These are phyloP conservation scores for Podospora fimiseda DNA, from an alignment of 495 filamentous ascomycete species.

Conservation along the genomic window DNA sequence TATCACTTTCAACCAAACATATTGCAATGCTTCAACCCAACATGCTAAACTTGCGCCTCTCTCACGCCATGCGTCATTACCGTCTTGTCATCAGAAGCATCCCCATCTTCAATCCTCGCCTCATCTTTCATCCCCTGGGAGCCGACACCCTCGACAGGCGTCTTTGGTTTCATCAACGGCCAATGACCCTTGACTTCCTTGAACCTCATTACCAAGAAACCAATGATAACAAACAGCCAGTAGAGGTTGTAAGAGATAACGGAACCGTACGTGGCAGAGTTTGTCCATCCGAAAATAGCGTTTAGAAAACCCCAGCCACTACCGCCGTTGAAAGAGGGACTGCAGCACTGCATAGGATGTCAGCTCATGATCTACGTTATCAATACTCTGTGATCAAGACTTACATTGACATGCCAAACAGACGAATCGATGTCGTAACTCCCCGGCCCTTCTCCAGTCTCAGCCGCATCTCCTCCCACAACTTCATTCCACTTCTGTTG, in stretches of 20 bases:
- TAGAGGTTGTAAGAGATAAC: constrained; percentile 88
- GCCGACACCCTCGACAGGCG: background rate
- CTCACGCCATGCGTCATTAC: background rate
- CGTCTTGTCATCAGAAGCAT: background rate
- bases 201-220: constrained; percentile 57
- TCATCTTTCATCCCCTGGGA: background rate
- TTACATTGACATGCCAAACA: constrained; percentile 87
- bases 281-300: constrained; percentile 75
- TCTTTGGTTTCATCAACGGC: constrained; percentile 44
- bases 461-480: constrained; percentile 66
- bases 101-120: background rate
- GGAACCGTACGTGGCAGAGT: constrained; percentile 77
- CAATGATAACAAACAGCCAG: constrained; percentile 62
- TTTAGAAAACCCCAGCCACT: constrained; percentile 91
- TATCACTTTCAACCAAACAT: too few relatives aligned
- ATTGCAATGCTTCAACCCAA: too few relatives aligned
- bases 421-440: constrained; percentile 80
- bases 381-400: constrained; percentile 25
- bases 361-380: too few relatives aligned
- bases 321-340: constrained; percentile 60
- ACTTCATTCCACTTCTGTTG: constrained; percentile 56
- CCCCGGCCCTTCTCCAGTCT: constrained; percentile 70
- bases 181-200: constrained; percentile 61
- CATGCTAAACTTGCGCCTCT: background rate
- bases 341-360: constrained; percentile 61